Conservation (phyloP, 2,329 filamentous ascomycete species). For the Cucurbitaria berberidis region DNA sequence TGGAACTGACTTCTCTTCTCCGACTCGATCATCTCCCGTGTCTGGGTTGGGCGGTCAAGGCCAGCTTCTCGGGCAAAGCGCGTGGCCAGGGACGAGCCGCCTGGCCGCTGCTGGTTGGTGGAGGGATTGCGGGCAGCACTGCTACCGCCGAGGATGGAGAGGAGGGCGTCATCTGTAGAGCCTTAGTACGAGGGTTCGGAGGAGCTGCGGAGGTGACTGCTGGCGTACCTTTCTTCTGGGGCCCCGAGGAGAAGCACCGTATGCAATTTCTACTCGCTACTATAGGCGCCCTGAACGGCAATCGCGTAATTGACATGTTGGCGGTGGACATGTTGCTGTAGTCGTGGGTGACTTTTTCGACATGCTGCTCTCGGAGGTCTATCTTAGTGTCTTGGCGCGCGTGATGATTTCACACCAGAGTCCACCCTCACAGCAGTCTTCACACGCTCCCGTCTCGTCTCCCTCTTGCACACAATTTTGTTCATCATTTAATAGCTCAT, state of each 20-base stretch:
- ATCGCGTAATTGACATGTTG: conserved; percentile 32
- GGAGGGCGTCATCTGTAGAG: conserved; percentile 19
- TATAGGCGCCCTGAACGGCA: conserved; percentile 18
- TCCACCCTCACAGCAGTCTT: conserved; percentile 7
- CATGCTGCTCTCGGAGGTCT: conserved; percentile 20
- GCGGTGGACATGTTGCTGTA: conserved; percentile 10
- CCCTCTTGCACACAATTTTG: conserved; percentile 16
- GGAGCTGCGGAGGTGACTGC: conserved; percentile 3
- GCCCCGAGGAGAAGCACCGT: conserved; percentile 35
- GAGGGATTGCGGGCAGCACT: conserved; percentile 13
- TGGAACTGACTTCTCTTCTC: conserved; percentile 58
- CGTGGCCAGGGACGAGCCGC: conserved; percentile 10
- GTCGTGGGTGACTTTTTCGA: conserved; percentile 17
- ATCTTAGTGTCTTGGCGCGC: conserved; percentile 21
- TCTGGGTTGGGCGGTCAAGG: conserved; percentile 26
- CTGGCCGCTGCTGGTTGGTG: not conserved
- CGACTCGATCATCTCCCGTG: conserved; percentile 34
- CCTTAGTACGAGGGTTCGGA: conserved; percentile 11
- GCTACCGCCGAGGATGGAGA: conserved; percentile 28
- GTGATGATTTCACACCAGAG: conserved; percentile 27
- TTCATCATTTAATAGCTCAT: conserved; percentile 17
- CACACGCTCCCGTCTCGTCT: conserved; percentile 19
- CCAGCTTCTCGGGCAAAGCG: conserved; percentile 27
- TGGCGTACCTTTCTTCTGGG: conserved; percentile 25
- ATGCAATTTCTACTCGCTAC: conserved; percentile 15